Evolutionary conservation across 2,329 filamentous ascomycete species (phyloP).

Genomic region (Madurella mycetomatis): DNA sequence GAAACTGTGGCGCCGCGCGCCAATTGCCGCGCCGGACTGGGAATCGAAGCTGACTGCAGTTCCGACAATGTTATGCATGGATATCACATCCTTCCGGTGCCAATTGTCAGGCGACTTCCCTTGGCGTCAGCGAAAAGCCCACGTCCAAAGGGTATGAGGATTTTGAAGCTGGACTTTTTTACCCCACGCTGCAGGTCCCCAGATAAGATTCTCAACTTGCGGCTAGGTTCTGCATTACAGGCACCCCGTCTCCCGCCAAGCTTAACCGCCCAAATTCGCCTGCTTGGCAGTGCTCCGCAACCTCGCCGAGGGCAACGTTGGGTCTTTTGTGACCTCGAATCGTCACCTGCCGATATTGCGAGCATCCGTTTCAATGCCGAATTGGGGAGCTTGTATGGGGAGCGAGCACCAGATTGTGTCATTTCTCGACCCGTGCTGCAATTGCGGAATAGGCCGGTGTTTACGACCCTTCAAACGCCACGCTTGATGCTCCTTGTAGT

Average conservation of each 20-base stretch:
- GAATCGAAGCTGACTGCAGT: slow-evolving; percentile 5
- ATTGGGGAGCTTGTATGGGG: neutral
- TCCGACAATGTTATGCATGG: slow-evolving; percentile 10
- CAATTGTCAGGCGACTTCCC: slow-evolving; percentile 1
- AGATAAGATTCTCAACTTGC: neutral
- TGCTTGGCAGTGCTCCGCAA: neutral
- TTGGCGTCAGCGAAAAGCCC: neutral
- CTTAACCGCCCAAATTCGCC: neutral
- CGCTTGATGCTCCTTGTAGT: too few relatives aligned
- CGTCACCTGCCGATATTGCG: slow-evolving; percentile 9
- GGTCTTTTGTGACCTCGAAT: neutral
- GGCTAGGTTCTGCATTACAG: too few relatives aligned
- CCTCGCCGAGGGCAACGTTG: slow-evolving; percentile 3
- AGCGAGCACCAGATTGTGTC: neutral
- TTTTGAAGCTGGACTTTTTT: too few relatives aligned
- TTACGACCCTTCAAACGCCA: too few relatives aligned
- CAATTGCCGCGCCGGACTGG: slow-evolving; percentile 8
- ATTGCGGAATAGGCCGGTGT: neutral
- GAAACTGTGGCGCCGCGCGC: neutral
- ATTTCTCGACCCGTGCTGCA: neutral
- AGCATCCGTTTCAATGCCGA: slow-evolving; percentile 8
- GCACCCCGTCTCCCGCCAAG: too few relatives aligned
- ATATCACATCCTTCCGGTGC: slow-evolving; percentile 17
- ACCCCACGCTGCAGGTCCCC: slow-evolving; percentile 10
- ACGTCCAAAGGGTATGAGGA: neutral